A percentile compares a stretch with the other conserved stretches of the same genome.
Evolutionary conservation across 2,329 filamentous ascomycete species (phyloP).

Genomic region (Calonectria pseudoturangicola): DNA sequence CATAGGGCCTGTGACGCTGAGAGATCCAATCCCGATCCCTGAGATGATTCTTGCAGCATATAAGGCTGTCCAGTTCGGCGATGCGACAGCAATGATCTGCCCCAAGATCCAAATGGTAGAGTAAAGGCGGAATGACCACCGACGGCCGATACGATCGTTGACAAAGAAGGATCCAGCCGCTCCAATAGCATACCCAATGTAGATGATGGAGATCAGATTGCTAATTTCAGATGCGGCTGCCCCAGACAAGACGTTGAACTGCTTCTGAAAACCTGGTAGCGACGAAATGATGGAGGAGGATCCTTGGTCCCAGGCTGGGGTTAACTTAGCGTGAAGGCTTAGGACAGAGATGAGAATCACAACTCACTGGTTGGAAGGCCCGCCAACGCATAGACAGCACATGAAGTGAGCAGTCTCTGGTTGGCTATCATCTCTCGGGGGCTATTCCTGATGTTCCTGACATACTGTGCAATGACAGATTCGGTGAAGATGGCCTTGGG

Average conservation of each 20-base stretch:
- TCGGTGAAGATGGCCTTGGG: neutral
- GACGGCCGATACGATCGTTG: neutral
- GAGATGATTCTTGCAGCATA: neutral
- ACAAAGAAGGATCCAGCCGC: neutral
- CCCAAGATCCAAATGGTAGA: neutral
- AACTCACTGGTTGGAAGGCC: slow-evolving; percentile 1
- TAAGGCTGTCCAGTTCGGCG: neutral
- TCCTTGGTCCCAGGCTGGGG: neutral
- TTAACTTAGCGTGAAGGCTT: neutral
- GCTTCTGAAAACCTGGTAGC: slow-evolving; percentile 1
- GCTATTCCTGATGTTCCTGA: neutral
- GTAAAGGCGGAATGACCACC: neutral
- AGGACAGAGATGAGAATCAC: neutral
- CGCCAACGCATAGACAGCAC: neutral
- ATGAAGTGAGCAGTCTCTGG: neutral
- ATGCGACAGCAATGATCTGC: neutral
- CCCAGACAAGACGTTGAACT: neutral
- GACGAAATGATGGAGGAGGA: neutral
- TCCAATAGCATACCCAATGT: neutral
- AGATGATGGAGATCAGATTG: neutral
- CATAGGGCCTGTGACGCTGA: neutral
- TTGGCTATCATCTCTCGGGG: neutral
- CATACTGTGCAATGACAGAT: neutral
- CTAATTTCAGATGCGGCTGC: neutral
- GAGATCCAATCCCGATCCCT: neutral